These are phyloP conservation scores for Lactarius indigo DNA, from an alignment of 768 basidiomycete species.

Conservation along the genomic window DNA sequence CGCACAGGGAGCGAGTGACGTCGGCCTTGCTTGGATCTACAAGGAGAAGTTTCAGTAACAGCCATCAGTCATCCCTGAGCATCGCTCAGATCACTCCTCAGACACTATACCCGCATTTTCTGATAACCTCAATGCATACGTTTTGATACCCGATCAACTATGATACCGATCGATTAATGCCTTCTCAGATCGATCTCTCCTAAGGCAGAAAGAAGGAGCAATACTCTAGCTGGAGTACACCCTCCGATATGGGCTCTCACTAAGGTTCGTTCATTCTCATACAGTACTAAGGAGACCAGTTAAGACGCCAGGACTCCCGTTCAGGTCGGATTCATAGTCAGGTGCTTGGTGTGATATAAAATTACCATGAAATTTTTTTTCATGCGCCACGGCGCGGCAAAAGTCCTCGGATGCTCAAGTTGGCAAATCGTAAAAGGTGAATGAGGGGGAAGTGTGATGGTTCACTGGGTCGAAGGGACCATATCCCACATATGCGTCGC, in stretches of 20 bases:
- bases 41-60: slow-evolving; percentile 69
- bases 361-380: not conserved
- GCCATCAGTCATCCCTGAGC: not conserved
- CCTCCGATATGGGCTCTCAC: not conserved
- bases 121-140: not conserved
- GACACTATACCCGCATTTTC: not conserved
- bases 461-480: not conserved
- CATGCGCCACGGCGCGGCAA: not conserved
- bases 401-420: not conserved
- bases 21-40: slow-evolving; percentile 89
- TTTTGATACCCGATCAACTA: not conserved
- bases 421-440: not conserved
- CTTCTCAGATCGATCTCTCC: not conserved
- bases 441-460: not conserved
- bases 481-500: not conserved
- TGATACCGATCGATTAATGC: not conserved
- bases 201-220: not conserved
- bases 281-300: not conserved
- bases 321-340: not conserved
- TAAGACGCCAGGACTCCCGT: not conserved
- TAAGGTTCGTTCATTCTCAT: not conserved
- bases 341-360: not conserved
- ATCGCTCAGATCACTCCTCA: not conserved
- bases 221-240: not conserved
- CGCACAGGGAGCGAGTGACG: slow-evolving; percentile 71